Base-by-base conservation (phyloP, 768 basidiomycete genomes). In the Candolleomyces aberdarensis region DNA sequence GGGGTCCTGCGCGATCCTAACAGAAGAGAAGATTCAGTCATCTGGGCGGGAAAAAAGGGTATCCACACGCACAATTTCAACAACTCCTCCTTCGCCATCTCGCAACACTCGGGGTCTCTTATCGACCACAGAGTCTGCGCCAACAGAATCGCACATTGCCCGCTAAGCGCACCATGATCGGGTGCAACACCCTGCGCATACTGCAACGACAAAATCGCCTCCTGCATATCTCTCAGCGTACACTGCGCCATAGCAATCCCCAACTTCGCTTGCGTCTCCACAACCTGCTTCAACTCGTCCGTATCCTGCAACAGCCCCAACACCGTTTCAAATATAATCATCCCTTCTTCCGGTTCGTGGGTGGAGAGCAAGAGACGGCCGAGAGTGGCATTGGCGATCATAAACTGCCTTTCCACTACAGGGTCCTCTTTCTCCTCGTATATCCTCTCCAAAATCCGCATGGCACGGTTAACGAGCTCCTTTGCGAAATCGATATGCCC, bases 351-450 rank as follows among this genome's bases (percentile, higher is more conserved):
- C 67, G 85, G 87, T 57, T 90, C 81, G 13, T 77, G 74, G 3
- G 79, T 68, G 0, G 87, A 78, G n/a, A 96, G 75, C 19, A 84
- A 81, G 26, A 96, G 71, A 10, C 97, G 85, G 0, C 88, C 97
- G 8, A 94, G 76, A 61, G 91, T 96, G 22, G 84, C 76, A 63
- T 95, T 91, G 0, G 95, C 92, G 43, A 94, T 84, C 5, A 83
- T 85, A 68, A 89, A 99, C 57, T 84, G 87, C 54, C 79, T 76
- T 72, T 98, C 97, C 11, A 93, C 84, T 22, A 78, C 75, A 1
- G 87, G 73, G 57, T 93, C 89, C 72, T 99, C 97, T 14, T 83
- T 84, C 57, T 89, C 86, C 71, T 99, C 97, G 74, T 97, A 99
- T 29, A 83, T 81, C 1, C 85, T 81, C 72, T 98, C 96, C n/a